Conservation (phyloP, 495 filamentous ascomycete genomes). For the Neurospora tetrasperma region DNA sequence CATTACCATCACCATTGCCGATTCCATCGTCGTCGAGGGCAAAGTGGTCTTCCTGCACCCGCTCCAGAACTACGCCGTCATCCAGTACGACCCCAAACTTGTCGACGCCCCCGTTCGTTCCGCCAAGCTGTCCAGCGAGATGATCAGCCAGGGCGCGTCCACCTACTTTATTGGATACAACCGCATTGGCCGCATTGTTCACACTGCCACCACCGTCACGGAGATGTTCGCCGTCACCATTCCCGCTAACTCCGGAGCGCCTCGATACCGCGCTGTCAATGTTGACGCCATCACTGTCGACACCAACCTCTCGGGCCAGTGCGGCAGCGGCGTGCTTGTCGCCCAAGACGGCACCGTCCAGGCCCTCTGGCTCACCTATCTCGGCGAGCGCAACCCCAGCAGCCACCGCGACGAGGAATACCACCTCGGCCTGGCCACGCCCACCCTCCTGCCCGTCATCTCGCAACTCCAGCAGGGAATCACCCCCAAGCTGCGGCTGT, state of each 20-base stretch:
- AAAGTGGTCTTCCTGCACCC: conserved; percentile 96
- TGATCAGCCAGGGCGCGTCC: conserved; percentile 78
- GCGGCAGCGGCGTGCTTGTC: conserved; percentile 88
- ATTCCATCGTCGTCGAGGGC: conserved; percentile 86
- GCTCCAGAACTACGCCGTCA: conserved; percentile 92
- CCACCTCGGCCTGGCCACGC: conserved; percentile 85
- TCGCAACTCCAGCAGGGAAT: conserved; percentile 71
- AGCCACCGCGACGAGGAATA: conserved; percentile 91
- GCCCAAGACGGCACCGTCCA: conserved; percentile 85
- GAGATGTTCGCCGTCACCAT: conserved; percentile 98
- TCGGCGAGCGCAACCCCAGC: conserved; percentile 73
- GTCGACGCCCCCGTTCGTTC: conserved; percentile 89
- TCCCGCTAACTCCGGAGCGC: conserved; percentile 79
- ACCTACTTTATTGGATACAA: conserved; percentile 98
- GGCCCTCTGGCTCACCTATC: conserved; percentile 91
- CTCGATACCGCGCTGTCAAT: conserved; percentile 92
- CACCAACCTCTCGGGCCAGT: conserved; percentile 79
- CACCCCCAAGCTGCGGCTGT: conserved; percentile 71
- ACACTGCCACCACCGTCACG: conserved; percentile 88
- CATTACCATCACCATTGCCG: conserved; percentile 87
- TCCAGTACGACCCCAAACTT: conserved; percentile 87
- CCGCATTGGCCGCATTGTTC: conserved; percentile 83
- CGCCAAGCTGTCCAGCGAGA: conserved; percentile 67
- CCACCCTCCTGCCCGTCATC: conserved; percentile 74
- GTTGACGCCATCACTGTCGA: conserved; percentile 97